Conservation (phyloP, 1,284 basidiomycete species). For the Trichosporon coremiiforme region DNA sequence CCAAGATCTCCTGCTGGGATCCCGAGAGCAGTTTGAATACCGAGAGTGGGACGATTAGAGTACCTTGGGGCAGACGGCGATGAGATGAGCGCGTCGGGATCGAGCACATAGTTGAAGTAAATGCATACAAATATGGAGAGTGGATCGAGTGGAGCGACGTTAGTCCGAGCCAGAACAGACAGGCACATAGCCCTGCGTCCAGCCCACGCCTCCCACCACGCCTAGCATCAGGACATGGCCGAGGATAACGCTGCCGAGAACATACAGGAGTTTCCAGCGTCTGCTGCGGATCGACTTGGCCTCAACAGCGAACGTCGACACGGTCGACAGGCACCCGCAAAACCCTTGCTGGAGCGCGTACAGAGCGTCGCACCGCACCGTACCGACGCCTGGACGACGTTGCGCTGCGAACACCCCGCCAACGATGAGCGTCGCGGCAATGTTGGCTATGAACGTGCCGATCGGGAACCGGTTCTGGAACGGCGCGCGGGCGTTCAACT, state of each 20-base stretch:
- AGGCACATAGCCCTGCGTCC: conserved; percentile 56
- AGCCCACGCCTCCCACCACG: conserved; percentile 73
- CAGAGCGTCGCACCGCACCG: conserved; percentile 68
- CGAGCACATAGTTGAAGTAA: background rate
- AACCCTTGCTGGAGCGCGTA: conserved; percentile 87
- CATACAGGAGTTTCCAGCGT: conserved; percentile 64
- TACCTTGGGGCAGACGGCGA: background rate
- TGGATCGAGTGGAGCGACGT: background rate
- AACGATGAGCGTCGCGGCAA: conserved; percentile 75
- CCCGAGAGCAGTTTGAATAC: background rate
- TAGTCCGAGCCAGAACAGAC: conserved; percentile 30
- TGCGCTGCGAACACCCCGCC: conserved; percentile 72
- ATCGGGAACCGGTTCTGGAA: conserved; percentile 67
- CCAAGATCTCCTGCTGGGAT: background rate
- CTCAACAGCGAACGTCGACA: conserved; percentile 91
- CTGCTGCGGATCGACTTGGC: conserved; percentile 63
- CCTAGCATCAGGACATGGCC: conserved; percentile 74
- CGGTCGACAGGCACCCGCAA: conserved; percentile 91
- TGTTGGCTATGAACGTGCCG: conserved; percentile 86
- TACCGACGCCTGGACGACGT: conserved; percentile 56
- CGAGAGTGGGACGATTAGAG: background rate
- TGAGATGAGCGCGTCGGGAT: background rate
- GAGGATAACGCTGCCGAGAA: conserved; percentile 66
- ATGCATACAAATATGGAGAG: background rate
- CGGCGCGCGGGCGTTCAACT: conserved; percentile 66